Percentiles rank a stretch among this genome's conserved stretches.
Conservation (phyloP, 139 green algal species). For the Limnomonas spitsbergensis region DNA sequence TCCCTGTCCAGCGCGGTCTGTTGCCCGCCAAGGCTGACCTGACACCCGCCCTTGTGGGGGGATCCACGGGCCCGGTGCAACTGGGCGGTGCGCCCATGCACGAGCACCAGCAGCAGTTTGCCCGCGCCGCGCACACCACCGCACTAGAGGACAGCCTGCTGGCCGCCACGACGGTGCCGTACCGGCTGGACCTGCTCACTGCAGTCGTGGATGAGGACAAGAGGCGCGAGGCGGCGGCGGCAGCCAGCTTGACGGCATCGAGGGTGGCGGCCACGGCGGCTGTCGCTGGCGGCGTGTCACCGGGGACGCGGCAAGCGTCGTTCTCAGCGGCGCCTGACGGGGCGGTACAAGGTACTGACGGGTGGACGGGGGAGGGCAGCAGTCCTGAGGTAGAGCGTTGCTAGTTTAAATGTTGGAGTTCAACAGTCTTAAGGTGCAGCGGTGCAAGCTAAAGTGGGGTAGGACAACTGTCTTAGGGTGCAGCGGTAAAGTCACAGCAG, state of each 20-base stretch:
- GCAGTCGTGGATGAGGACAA: constrained; percentile 25
- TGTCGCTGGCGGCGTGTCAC: not conserved
- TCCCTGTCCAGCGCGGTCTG: constrained; percentile 48
- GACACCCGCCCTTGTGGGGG: constrained; percentile 16
- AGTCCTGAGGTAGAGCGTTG: no score
- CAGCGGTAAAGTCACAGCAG: no score
- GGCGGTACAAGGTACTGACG: no score
- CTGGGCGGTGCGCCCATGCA: constrained; percentile 4
- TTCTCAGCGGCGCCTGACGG: no score
- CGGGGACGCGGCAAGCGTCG: not conserved
- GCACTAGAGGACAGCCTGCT: constrained; percentile 42
- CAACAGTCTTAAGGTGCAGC: no score
- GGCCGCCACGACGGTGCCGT: not conserved
- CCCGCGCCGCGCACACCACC: constrained; percentile 16
- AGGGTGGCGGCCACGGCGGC: constrained; percentile 4
- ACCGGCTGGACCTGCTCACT: constrained; percentile 45
- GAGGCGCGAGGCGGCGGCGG: not conserved
- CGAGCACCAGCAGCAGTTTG: constrained; percentile 30
- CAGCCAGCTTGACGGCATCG: no score
- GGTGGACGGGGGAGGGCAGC: no score
- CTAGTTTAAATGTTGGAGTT: no score
- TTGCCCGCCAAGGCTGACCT: constrained; percentile 45
- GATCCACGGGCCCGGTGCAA: not conserved
- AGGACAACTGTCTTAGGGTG: no score
- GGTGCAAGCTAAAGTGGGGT: no score